Evolutionary conservation across 768 basidiomycete species (phyloP), one percentile per base, ranked within the genome.

Genomic region (Serendipita sp.): DNA sequence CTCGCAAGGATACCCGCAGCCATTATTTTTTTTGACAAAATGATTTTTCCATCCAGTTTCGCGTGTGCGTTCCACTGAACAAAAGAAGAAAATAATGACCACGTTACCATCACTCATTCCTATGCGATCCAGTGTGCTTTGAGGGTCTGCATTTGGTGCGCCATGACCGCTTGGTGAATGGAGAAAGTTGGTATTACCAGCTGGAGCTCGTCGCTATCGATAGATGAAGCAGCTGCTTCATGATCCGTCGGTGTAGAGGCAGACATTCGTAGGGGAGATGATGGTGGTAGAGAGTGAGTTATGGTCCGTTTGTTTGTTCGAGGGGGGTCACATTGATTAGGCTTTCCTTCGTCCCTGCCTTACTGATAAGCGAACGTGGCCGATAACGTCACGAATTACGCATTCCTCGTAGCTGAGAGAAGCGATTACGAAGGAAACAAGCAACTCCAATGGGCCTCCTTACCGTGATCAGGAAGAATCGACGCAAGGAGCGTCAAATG

Each of bases 401-500:
- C 5, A 38, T 38, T 38, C n/a, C n/a, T 20, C 42, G 42, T 20
- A 13, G 13, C n/a, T 50, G 45, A 11, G n/a, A 5, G 20, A 7
- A 28, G 7, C 5, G 11, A 50, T n/a, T 50, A 50, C 45, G 14
- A 38, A 38, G 34, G 34, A 38, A 7, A 5, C 34, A 5, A 14
- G 45, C 45, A n/a, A n/a, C 44, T 42, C 60, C 68, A 17, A 93
- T 95, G 93, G 96, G 95, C 0, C 81, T 99, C 43, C 82, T 98
- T 64, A 96, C 96, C 3, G 91, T 98, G 72, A 98, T 99, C 66
- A 78, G 96, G 62, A 99, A 99, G 76, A 94, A 93, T 69, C 79
- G 93, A 43, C 84, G 84, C 72, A 98, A 97, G 72, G 94, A 96
- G 74, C 87, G 84, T 72, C 94, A 97, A 72, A 97, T 98, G 89